phyloP scores from a whole-genome alignment of 2,329 filamentous ascomycete species.

The Thielaviopsis punctulata region DNA sequence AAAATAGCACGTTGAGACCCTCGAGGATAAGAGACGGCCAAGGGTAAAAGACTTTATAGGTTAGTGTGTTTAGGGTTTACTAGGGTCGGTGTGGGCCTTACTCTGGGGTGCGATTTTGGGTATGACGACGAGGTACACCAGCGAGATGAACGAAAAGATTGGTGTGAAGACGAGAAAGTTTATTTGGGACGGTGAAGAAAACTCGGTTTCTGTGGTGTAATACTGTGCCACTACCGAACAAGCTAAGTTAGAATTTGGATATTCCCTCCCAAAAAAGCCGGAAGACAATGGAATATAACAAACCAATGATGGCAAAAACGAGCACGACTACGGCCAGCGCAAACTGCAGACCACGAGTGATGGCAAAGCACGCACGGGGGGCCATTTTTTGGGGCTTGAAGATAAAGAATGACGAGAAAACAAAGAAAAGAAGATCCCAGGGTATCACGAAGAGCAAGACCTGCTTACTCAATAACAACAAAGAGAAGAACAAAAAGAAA shows the following conservation, averaged over 20 bases:
- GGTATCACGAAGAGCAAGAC: not conserved
- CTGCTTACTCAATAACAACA: not conserved
- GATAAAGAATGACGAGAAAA: slow-evolving; percentile 11
- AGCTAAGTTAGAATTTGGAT: slow-evolving; percentile 11
- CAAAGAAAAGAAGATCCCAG: slow-evolving; percentile 9
- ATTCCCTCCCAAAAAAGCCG: not conserved
- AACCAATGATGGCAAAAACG: slow-evolving; percentile 33
- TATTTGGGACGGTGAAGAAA: slow-evolving; percentile 35
- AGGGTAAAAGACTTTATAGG: slow-evolving; percentile 27
- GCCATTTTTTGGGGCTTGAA: not conserved
- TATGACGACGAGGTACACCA: slow-evolving; percentile 34
- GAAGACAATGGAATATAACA: slow-evolving; percentile 8
- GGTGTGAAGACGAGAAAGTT: slow-evolving; percentile 40
- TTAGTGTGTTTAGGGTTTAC: not conserved
- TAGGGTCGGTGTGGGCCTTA: slow-evolving; percentile 15
- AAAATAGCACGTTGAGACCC: slow-evolving; percentile 34
- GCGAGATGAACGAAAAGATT: slow-evolving; percentile 35
- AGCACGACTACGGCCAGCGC: slow-evolving; percentile 29
- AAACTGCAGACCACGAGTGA: slow-evolving; percentile 28
- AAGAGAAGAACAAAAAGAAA: not conserved
- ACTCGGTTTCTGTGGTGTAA: slow-evolving; percentile 38
- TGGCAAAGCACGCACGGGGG: not conserved
- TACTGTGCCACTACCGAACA: slow-evolving; percentile 37
- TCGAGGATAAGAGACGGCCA: slow-evolving; percentile 33
- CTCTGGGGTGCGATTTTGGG: slow-evolving; percentile 27